A percentile compares a stretch with the other conserved stretches of the same genome.
Conservation (phyloP, 1,139 yeast species). For the Geotrichum aggregatum region DNA sequence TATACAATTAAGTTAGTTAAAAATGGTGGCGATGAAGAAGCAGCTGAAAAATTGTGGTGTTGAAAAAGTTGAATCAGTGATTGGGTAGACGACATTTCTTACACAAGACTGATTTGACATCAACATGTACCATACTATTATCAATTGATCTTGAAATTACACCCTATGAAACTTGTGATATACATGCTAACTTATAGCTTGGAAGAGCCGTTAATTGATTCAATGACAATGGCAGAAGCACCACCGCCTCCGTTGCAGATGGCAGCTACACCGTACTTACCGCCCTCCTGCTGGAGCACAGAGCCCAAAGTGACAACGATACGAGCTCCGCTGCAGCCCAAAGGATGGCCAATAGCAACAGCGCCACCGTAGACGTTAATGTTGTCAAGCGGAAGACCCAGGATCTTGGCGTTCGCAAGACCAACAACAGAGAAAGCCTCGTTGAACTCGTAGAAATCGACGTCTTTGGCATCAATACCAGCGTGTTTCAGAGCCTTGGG, state of each 20-base stretch:
- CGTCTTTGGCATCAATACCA: slow-evolving; percentile 53
- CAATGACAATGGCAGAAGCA: slow-evolving; percentile 80
- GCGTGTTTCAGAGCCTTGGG: slow-evolving; percentile 95
- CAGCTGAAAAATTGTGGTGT: slow-evolving; percentile 1
- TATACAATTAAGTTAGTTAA: neutral
- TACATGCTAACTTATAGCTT: slow-evolving; percentile 13
- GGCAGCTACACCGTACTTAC: slow-evolving; percentile 90
- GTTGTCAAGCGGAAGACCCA: slow-evolving; percentile 60
- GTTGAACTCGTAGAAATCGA: slow-evolving; percentile 84
- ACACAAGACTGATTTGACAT: neutral
- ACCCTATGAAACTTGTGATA: no score
- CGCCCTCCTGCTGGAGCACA: slow-evolving; percentile 65
- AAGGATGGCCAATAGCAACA: slow-evolving; percentile 94
- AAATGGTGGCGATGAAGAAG: neutral
- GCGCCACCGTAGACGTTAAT: slow-evolving; percentile 97
- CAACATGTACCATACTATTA: neutral
- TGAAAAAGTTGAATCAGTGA: slow-evolving; percentile 10
- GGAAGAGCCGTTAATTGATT: slow-evolving; percentile 33
- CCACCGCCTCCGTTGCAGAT: slow-evolving; percentile 99
- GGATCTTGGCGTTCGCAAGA: slow-evolving; percentile 75
- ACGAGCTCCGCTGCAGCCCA: slow-evolving; percentile 97
- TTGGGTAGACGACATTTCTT: slow-evolving; percentile 4
- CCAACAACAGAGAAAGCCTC: slow-evolving; percentile 98
- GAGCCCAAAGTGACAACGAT: slow-evolving; percentile 78
- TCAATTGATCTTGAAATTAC: neutral